These are phyloP conservation scores for Diutina neorugosa DNA, from an alignment of 1,139 yeast species.

Conservation along the genomic window DNA sequence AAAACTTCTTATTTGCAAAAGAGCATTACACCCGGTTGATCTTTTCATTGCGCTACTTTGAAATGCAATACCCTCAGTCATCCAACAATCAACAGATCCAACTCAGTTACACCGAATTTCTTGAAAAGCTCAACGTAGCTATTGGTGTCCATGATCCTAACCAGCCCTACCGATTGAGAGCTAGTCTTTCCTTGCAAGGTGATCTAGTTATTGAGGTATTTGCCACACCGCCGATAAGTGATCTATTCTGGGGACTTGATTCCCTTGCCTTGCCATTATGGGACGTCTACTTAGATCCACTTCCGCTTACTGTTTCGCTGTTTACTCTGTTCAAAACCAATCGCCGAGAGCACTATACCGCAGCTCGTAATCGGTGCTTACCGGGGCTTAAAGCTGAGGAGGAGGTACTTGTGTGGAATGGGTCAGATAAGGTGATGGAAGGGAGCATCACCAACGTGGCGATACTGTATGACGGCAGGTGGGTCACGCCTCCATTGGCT, in stretches of 20 bases:
- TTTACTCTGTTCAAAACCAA: constrained; percentile 90
- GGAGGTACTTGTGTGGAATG: constrained; percentile 65
- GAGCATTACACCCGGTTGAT: constrained; percentile 54
- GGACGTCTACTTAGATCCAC: constrained; percentile 51
- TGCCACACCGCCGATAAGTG: constrained; percentile 20
- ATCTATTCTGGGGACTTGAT: constrained; percentile 34
- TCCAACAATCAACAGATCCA: constrained; percentile 14
- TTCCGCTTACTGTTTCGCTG: constrained; percentile 47
- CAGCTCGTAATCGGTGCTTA: constrained; percentile 42
- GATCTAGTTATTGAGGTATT: constrained; percentile 39
- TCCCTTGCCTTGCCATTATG: constrained; percentile 16
- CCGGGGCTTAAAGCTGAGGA: constrained; percentile 27
- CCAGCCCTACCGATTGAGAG: constrained; percentile 46
- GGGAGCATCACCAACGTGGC: constrained; percentile 84
- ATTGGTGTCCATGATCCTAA: constrained; percentile 15
- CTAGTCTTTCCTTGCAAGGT: constrained; percentile 39
- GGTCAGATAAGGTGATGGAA: constrained; percentile 55
- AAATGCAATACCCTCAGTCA: constrained; percentile 12
- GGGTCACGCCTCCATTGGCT: constrained; percentile 72
- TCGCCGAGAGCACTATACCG: constrained; percentile 46
- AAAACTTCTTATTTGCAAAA: constrained; percentile 45
- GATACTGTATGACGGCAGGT: constrained; percentile 30
- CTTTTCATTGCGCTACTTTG: constrained; percentile 42
- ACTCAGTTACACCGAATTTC: constrained; percentile 29
- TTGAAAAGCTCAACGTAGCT: constrained; percentile 28